Conservation (phyloP, 2,329 filamentous ascomycete genomes). For the Exophiala oligosperma region DNA sequence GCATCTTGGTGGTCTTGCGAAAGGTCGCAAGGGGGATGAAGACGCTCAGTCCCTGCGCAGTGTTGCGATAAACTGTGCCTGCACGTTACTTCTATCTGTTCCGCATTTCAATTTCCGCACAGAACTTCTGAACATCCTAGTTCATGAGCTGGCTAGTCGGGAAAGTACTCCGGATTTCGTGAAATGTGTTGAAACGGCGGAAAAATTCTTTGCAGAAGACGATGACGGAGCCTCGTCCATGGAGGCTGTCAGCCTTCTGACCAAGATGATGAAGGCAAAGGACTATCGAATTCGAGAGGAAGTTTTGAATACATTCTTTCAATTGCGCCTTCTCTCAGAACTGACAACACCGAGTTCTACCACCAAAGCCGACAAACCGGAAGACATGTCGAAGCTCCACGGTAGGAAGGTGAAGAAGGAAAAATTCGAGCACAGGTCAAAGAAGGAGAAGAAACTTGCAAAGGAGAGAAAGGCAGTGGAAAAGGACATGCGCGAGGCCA, state of each 20-base stretch:
- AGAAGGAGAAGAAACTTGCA: constrained; percentile 76
- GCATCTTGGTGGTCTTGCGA: constrained; percentile 68
- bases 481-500: constrained; percentile 90
- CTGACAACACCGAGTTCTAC: constrained; percentile 73
- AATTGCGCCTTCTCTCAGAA: constrained; percentile 83
- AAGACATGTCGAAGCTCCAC: constrained; percentile 46
- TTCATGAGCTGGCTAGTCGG: constrained; percentile 75
- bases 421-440: constrained; percentile 84
- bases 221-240: constrained; percentile 86
- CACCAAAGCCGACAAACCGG: constrained; percentile 67
- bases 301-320: constrained; percentile 86
- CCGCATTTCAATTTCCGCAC: constrained; percentile 96
- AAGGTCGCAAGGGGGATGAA: constrained; percentile 48
- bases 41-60: constrained; percentile 55
- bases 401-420: constrained; percentile 65
- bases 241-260: constrained; percentile 79
- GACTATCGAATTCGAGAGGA: constrained; percentile 81
- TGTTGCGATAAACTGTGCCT: constrained; percentile 82
- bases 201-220: constrained; percentile 80
- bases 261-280: constrained; percentile 92
- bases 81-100: constrained; percentile 74
- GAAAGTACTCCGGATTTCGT: constrained; percentile 71
- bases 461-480: constrained; percentile 86
- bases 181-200: constrained; percentile 75
- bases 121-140: constrained; percentile 83